Evolutionary conservation across 306 rosid species (phyloP), one percentile per base, ranked within the genome.

Genomic region (Begonia fuchsioides): DNA sequence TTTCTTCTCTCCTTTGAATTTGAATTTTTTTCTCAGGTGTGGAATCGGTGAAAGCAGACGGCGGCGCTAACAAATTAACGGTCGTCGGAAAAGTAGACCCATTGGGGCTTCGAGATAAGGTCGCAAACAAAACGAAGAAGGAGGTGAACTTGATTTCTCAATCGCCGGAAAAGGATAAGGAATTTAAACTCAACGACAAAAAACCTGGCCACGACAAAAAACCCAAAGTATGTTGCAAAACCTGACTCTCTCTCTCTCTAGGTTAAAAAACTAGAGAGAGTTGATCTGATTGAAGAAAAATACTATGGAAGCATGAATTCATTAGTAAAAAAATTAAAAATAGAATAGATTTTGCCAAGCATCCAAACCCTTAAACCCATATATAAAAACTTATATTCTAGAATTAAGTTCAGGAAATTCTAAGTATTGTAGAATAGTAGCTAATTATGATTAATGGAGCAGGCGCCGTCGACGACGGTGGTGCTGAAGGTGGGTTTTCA

Each of bases 391-490:
- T n/a, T n/a, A n/a, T n/a, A n/a, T n/a, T n/a, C n/a, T n/a, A n/a
- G n/a, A n/a, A n/a, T n/a, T n/a, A n/a, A n/a, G n/a, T n/a, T n/a
- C n/a, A n/a, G n/a, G n/a, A n/a, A n/a, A n/a, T n/a, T n/a, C n/a
- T n/a, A n/a, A n/a, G n/a, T n/a, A n/a, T n/a, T n/a, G n/a, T n/a
- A n/a, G 32, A 20, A 20, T 20, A 1, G 32, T 20, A 20, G 32
- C 5, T 20, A 20, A 20, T 20, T 5, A 20, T 3, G 32, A 10
- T 41, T 41, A 41, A 41, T 6, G 44, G 44, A 41, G 44, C 39
- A 87, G 93, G 48, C 71, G 61, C 73, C 76, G 51, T 77, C 72
- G 72, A 77, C 75, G 16, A 77, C 93, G 61, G 67, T 63, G 54
- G 72, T 75, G 3, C 43, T 83, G 61, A 87, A 80, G 77, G 74